These are phyloP conservation scores for Ustilago cynodontis DNA, from an alignment of 1,284 basidiomycete species.

Conservation along the genomic window DNA sequence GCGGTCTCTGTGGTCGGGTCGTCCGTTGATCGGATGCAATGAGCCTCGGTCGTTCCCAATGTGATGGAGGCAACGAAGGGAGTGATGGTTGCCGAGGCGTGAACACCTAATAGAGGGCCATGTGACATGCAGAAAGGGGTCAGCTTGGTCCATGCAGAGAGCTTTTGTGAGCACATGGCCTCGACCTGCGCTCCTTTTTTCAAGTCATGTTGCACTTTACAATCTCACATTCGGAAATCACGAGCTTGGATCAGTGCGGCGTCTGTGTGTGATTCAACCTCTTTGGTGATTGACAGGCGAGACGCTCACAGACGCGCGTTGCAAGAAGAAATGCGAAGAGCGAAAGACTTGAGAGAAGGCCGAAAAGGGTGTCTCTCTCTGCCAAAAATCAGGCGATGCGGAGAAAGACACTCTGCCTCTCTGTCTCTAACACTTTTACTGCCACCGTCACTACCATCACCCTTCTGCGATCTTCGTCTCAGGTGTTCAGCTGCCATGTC, in stretches of 20 bases:
- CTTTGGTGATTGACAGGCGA: not conserved
- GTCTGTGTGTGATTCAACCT: not conserved
- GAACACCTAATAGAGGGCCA: slow-evolving; percentile 7
- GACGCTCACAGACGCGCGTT: slow-evolving; percentile 2
- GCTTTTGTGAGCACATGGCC: not conserved
- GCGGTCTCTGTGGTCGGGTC: not conserved
- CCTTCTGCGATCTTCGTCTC: slow-evolving; percentile 6
- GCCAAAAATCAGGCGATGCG: slow-evolving; percentile 29
- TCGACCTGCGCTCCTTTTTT: not conserved
- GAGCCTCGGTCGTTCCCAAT: not conserved
- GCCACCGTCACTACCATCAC: not conserved
- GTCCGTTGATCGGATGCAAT: not conserved
- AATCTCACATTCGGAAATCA: not conserved
- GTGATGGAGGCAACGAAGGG: not conserved
- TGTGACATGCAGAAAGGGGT: slow-evolving; percentile 18
- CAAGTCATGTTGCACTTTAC: slow-evolving; percentile 2
- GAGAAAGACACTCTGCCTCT: too few relatives aligned
- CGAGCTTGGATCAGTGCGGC: slow-evolving; percentile 3
- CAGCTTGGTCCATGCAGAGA: slow-evolving; percentile 32
- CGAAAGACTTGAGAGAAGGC: not conserved
- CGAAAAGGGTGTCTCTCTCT: slow-evolving; percentile 5
- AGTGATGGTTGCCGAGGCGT: not conserved
- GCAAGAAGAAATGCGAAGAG: not conserved
- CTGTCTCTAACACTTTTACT: not conserved
- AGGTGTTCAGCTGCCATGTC: slow-evolving; percentile 54